Conservation (phyloP, 1,284 basidiomycete species). For the Stygiomarasmius scandens region DNA sequence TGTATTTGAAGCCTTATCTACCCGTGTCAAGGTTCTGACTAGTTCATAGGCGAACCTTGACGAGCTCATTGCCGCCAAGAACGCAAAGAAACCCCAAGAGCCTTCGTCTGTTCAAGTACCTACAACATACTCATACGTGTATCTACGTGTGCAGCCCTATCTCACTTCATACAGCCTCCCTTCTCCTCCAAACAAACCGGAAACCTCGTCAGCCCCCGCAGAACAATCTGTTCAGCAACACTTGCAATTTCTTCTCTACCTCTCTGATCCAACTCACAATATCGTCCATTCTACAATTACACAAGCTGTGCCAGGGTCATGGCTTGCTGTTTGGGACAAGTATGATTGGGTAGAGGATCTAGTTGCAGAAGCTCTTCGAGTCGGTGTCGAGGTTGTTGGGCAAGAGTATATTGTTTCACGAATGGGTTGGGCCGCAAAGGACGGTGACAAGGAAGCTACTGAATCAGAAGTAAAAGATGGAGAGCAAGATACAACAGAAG, state of each 20-base stretch:
- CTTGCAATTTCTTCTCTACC: conserved; percentile 84
- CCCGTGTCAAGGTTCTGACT: neutral
- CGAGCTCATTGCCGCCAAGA: conserved; percentile 70
- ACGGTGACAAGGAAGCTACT: conserved; percentile 16
- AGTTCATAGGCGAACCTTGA: conserved; percentile 72
- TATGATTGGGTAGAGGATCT: conserved; percentile 96
- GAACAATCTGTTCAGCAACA: conserved; percentile 45
- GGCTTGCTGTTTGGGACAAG: conserved; percentile 88
- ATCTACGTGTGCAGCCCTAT: conserved; percentile 92
- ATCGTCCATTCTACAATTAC: conserved; percentile 77
- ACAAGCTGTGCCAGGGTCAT: conserved; percentile 78
- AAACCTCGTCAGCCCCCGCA: conserved; percentile 23
- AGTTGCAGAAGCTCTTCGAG: conserved; percentile 81
- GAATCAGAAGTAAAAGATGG: conserved; percentile 26
- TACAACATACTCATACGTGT: conserved; percentile 89
- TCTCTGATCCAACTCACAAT: conserved; percentile 82
- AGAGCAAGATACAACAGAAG: conserved; percentile 30
- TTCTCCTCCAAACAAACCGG: conserved; percentile 23
- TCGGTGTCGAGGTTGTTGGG: conserved; percentile 83
- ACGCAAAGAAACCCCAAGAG: conserved; percentile 38
- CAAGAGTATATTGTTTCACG: conserved; percentile 84
- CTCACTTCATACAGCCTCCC: conserved; percentile 59
- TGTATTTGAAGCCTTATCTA: conserved; percentile 13
- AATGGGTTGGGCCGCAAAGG: conserved; percentile 70
- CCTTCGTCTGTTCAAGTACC: conserved; percentile 61